Evolutionary conservation across 1,139 yeast species (phyloP).

Genomic region (Eremothecium gossypii): DNA sequence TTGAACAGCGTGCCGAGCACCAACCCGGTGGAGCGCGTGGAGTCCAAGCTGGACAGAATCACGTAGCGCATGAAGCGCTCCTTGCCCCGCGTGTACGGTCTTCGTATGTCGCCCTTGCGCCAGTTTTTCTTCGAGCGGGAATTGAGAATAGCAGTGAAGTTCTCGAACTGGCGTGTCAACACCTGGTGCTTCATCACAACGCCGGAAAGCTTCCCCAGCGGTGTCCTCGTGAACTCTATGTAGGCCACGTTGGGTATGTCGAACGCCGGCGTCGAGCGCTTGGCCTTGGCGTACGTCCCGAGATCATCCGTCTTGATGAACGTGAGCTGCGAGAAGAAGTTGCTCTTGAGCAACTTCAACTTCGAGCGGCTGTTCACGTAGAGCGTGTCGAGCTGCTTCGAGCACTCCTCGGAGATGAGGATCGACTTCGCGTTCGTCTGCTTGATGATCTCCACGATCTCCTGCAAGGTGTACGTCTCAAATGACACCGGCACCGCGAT

Average conservation of each 20-base stretch:
- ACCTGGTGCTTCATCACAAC: conserved; percentile 89
- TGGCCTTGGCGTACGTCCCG: conserved; percentile 59
- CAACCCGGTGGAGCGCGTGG: conserved; percentile 80
- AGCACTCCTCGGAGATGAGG: conserved; percentile 70
- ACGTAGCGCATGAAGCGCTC: conserved; percentile 28
- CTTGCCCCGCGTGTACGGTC: conserved; percentile 30
- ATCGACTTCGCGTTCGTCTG: conserved; percentile 72
- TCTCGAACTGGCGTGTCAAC: conserved; percentile 77
- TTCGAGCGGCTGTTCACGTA: conserved; percentile 34
- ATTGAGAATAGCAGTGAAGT: conserved; percentile 58
- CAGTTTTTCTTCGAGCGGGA: conserved; percentile 42
- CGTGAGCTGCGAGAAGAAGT: conserved; percentile 33
- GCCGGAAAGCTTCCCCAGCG: conserved; percentile 87
- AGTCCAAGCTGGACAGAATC: conserved; percentile 69
- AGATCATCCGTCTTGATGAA: conserved; percentile 86
- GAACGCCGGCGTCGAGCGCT: conserved; percentile 53
- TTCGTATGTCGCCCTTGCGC: conserved; percentile 29
- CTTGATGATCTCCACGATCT: conserved; percentile 61
- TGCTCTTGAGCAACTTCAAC: conserved; percentile 46
- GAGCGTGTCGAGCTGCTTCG: conserved; percentile 58
- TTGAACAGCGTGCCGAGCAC: conserved; percentile 74
- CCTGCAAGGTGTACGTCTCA: conserved; percentile 52
- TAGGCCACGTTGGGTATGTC: conserved; percentile 79
- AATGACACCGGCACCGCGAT: conserved; percentile 91
- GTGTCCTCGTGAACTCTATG: conserved; percentile 84